Evolutionary conservation across 106 monocot genomes (phyloP).

Genomic region (Dendrobium officinale): DNA sequence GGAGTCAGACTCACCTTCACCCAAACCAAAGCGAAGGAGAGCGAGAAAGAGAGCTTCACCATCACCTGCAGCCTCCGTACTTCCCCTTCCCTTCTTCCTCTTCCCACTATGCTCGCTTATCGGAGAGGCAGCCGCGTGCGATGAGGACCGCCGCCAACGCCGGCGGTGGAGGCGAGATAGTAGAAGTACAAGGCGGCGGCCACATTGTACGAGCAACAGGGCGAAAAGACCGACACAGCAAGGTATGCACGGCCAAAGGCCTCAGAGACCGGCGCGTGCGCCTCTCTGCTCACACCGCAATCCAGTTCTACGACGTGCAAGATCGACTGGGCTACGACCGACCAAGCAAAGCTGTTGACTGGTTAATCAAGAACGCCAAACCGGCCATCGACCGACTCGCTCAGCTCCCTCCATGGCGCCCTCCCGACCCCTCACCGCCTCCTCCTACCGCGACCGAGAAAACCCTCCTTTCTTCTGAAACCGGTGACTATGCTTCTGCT

Average conservation of each 20-base stretch:
- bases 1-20: slow-evolving; percentile 10
- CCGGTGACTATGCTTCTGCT: neutral
- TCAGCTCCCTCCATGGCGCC: slow-evolving; percentile 40
- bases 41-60: slow-evolving; percentile 6
- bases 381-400: slow-evolving; percentile 56
- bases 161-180: neutral
- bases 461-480: neutral
- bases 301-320: slow-evolving; percentile 74
- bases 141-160: neutral
- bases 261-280: slow-evolving; percentile 64
- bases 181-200: slow-evolving; percentile 23
- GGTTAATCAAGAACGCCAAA: slow-evolving; percentile 56
- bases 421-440: neutral
- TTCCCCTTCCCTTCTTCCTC: slow-evolving; percentile 3
- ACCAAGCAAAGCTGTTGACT: slow-evolving; percentile 68
- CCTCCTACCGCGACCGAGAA: neutral
- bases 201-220: slow-evolving; percentile 57
- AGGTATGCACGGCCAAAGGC: slow-evolving; percentile 63
- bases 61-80: slow-evolving; percentile 9
- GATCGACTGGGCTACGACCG: slow-evolving; percentile 67
- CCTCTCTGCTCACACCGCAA: slow-evolving; percentile 59
- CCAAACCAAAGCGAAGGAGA: neutral
- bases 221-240: slow-evolving; percentile 67
- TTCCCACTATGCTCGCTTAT: neutral
- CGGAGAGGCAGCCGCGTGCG: neutral